Evolutionary conservation across 441 rosid species (phyloP), one percentile per base, ranked within the genome.

Genomic region (Pelargonium fulgidum): DNA sequence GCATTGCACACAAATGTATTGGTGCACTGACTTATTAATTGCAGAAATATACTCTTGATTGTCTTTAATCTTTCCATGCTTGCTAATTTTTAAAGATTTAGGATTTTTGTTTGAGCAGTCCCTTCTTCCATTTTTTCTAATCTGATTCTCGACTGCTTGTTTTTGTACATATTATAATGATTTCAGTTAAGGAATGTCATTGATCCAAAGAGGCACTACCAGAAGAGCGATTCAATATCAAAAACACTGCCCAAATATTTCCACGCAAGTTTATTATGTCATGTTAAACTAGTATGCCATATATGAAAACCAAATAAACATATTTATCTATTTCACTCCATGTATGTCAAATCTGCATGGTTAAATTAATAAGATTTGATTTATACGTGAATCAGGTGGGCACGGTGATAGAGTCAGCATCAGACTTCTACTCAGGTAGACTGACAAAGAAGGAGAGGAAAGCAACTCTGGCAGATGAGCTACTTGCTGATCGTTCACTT

Each of bases 201-300:
- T 70, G 91, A 94, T 84, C 99, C 97, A 48, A 77, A 84, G 81
- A 81, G 86, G 69, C 98, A 90, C 82, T 94, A 86, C 79, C 92
- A 94, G 82, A 90, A 82, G 79, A 70, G 79, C 44, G 90, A 75
- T 56, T 78, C 93, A 24, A 79, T 78, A 63, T 82, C 86, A 12
- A 86, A 83, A 70, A 41, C 80, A 8, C 78, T 83, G 58, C 93
- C 92, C 47, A 90, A 92, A 69, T 90, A 92, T 81, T 92, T 92
- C 82, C 98, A 92, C 94, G 99, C 73, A 79, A 80, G 81, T 73
- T 26, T 65, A 52, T 68, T 39, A 0, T 45, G 14, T 58, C 44
- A 4, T 42, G 10, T 7, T 62, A 47, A 61, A 41, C 42, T 24
- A 17, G 22, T 36, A 62, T 72, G 59, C 48, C 13, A 74, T 22